Conservation (phyloP, 2,329 filamentous ascomycete genomes). For the Huntiella bhutanensis region DNA sequence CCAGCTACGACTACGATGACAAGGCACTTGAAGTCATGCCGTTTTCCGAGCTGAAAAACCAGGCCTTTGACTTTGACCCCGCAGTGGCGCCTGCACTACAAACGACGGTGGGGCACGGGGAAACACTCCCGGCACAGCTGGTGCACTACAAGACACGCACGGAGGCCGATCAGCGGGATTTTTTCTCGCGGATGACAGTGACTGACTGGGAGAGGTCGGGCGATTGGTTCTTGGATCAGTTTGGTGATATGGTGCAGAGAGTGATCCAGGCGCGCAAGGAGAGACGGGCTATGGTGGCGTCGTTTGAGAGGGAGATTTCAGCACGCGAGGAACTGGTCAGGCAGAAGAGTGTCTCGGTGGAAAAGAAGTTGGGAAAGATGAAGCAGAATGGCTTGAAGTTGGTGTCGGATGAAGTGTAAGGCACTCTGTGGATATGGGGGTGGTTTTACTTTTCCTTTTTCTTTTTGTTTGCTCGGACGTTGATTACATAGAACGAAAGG, state of each 20-base stretch:
- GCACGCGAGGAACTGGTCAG: constrained; percentile 34
- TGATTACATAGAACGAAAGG: not conserved
- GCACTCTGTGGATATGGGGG: not conserved
- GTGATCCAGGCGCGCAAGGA: constrained; percentile 28
- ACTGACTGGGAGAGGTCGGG: constrained; percentile 40
- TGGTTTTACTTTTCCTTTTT: not conserved
- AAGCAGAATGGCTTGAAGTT: constrained; percentile 37
- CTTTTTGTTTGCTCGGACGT: not conserved
- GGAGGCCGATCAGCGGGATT: constrained; percentile 26
- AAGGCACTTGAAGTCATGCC: constrained; percentile 33
- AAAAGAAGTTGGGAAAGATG: constrained; percentile 33
- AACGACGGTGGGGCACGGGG: constrained; percentile 20
- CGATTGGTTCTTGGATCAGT: constrained; percentile 40
- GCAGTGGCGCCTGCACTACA: constrained; percentile 20
- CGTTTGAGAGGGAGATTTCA: constrained; percentile 37
- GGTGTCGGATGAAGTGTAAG: constrained; percentile 19
- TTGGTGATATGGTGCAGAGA: constrained; percentile 28
- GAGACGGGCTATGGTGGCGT: constrained; percentile 30
- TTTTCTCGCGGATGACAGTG: constrained; percentile 34
- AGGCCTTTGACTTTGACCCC: constrained; percentile 40
- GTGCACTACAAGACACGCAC: constrained; percentile 28
- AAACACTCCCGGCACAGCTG: constrained; percentile 29
- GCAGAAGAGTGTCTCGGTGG: constrained; percentile 33
- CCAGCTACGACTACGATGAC: constrained; percentile 37
- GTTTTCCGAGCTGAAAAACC: constrained; percentile 28